Conservation (phyloP, 371 early-diverging fungal species). For the Ordospora pajunii region DNA sequence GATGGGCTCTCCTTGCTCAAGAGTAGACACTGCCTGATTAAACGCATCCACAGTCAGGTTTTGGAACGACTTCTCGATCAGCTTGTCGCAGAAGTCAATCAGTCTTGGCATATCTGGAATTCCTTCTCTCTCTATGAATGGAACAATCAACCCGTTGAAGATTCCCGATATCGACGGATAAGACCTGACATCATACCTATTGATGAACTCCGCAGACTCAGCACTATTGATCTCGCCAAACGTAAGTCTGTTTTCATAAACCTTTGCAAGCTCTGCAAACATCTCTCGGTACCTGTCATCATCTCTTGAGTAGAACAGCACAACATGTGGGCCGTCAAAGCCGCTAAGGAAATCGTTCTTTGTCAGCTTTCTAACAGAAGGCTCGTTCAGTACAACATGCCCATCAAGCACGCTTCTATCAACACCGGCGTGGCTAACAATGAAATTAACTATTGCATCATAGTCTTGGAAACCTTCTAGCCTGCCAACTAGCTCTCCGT, state of each 20-base stretch:
- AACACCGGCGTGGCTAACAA: constrained; percentile 33
- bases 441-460: constrained; percentile 40
- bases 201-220: constrained; percentile 49
- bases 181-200: constrained; percentile 53
- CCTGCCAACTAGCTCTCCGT: constrained; percentile 38
- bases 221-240: constrained; percentile 52
- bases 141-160: constrained; percentile 58
- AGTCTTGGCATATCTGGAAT: constrained; percentile 11
- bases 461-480: constrained; percentile 39
- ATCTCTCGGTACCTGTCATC: constrained; percentile 38
- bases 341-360: constrained; percentile 58
- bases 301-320: constrained; percentile 56
- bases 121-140: constrained; percentile 34
- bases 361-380: neutral
- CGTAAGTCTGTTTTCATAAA: constrained; percentile 52
- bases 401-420: constrained; percentile 34
- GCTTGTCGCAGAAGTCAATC: constrained; percentile 46
- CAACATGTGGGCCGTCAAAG: constrained; percentile 61
- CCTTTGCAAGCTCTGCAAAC: constrained; percentile 50
- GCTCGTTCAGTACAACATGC: constrained; percentile 2
- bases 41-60: constrained; percentile 51
- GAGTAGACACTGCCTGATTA: constrained; percentile 3
- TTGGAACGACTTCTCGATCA: constrained; percentile 57
- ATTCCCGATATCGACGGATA: constrained; percentile 59
- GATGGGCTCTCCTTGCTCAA: constrained; percentile 53